Evolutionary conservation across 306 rosid genomes (phyloP).

Genomic region (Vachellia pachyceras): DNA sequence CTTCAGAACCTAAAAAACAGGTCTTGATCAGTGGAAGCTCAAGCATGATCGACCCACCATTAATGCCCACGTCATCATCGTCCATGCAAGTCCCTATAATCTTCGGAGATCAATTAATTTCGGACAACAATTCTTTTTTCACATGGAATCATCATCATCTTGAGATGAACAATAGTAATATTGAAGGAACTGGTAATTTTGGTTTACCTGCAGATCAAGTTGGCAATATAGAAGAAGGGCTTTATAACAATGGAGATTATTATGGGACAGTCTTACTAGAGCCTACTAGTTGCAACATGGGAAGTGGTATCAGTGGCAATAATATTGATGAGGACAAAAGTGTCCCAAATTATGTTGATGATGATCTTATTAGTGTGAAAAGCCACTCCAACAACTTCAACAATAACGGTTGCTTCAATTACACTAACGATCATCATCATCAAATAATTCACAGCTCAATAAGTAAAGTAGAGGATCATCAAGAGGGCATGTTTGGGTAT

Average conservation of each 20-base stretch:
- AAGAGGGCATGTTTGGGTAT: constrained; percentile 54
- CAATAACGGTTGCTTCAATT: constrained; percentile 62
- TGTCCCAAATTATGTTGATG: background rate
- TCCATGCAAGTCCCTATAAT: constrained; percentile 45
- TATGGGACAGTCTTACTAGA: constrained; percentile 50
- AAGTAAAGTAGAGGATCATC: constrained; percentile 37
- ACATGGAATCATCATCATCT: constrained; percentile 42
- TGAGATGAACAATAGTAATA: background rate
- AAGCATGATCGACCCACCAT: background rate
- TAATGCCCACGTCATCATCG: constrained; percentile 58
- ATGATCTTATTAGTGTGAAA: constrained; percentile 38
- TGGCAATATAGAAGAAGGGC: constrained; percentile 39
- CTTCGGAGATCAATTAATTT: constrained; percentile 33
- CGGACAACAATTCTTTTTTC: constrained; percentile 47
- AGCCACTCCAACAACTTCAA: constrained; percentile 57
- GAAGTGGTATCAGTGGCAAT: constrained; percentile 35
- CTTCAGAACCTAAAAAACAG: constrained; percentile 37
- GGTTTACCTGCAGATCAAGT: constrained; percentile 39
- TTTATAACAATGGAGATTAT: constrained; percentile 46
- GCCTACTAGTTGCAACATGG: constrained; percentile 43
- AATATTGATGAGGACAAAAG: background rate
- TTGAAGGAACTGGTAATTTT: constrained; percentile 39
- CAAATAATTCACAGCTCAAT: constrained; percentile 36
- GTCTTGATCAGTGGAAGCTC: constrained; percentile 36
- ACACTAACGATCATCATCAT: constrained; percentile 36